phyloP scores from a whole-genome alignment of 345 rosid species.

The Pseudoturritis turrita region DNA sequence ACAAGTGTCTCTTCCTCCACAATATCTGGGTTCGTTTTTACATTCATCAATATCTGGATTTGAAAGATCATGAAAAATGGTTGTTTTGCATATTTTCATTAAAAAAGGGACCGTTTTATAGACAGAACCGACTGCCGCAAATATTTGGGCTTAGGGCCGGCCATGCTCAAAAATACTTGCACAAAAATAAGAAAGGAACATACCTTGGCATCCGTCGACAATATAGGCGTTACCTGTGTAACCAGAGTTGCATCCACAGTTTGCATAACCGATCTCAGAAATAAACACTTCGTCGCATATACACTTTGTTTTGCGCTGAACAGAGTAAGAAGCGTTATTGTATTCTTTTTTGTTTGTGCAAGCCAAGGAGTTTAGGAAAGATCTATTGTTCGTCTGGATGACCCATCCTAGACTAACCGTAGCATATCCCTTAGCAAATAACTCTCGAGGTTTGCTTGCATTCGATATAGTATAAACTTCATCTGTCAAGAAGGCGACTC shows the following conservation, averaged over 20 bases:
- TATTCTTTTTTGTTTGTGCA: too few species aligned
- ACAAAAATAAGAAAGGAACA: neutral
- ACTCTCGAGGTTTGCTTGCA: neutral
- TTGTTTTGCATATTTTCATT: too few species aligned
- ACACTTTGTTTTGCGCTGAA: too few species aligned
- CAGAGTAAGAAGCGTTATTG: too few species aligned
- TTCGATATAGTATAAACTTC: neutral
- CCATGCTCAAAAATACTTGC: too few species aligned
- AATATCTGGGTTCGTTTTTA: neutral
- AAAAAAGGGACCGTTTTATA: too few species aligned
- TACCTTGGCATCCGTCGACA: conserved; percentile 15
- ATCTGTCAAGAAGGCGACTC: conserved; percentile 18
- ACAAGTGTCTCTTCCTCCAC: neutral
- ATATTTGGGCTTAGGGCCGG: too few species aligned
- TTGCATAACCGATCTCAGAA: neutral
- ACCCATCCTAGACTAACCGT: conserved; percentile 30
- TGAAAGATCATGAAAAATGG: neutral
- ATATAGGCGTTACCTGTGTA: conserved; percentile 34
- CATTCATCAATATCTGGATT: conserved; percentile 9
- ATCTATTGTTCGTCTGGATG: neutral
- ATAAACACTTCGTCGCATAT: conserved; percentile 1
- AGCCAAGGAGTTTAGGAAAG: neutral
- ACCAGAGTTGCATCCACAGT: conserved; percentile 29
- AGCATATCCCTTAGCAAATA: neutral
- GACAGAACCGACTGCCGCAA: too few species aligned